Evolutionary conservation across 1,139 yeast genomes (phyloP), one percentile per base, ranked within the genome.

Genomic region (Zygotorulaspora mrakii): DNA sequence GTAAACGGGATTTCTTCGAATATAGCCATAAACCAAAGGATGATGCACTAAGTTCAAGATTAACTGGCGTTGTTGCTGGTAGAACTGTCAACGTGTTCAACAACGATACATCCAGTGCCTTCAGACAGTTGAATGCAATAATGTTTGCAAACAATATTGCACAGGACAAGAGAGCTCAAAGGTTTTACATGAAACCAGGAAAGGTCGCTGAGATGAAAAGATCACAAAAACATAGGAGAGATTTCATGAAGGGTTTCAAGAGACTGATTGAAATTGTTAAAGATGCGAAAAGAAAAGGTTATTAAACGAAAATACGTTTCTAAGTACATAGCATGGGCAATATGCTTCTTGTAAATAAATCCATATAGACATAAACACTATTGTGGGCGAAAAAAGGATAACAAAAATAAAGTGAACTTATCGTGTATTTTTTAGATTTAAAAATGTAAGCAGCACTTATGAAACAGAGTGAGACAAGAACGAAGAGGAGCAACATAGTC

Each of bases 221-320:
- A 50, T 64, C 73, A 12, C 65, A 61, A 42, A 67, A 66, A 49
- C 73, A 73, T 53, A 71, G 74, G 59, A 67, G 59, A 52, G 64
- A 66, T 40, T 74, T 74, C 49, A 67, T 68, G 58, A 65, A 65
- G 48, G 77, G 77, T 31, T 67, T 74, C 55, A 67, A 68, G 49
- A 61, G 70, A 46, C 55, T 74, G 43, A 69, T 74, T 51, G 61
- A 59, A 12, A 63, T 71, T 30, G 75, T 74, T 30, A 69, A 67
- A 46, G 75, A 72, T 44, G 78, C 77, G 24, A 74, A 68, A 55
- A 70, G 78, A 61, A 73, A 70, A 54, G 79, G 79, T 35, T 74
- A 74, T 45, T 74, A 47, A 50, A 12, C 6, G 3, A 5, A 18
- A n/a, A n/a, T n/a, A 13, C 16, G 12, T 14, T 8, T 10, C 4